phyloP scores from a whole-genome alignment of 1,284 basidiomycete genomes.

The Naganishia albida region DNA sequence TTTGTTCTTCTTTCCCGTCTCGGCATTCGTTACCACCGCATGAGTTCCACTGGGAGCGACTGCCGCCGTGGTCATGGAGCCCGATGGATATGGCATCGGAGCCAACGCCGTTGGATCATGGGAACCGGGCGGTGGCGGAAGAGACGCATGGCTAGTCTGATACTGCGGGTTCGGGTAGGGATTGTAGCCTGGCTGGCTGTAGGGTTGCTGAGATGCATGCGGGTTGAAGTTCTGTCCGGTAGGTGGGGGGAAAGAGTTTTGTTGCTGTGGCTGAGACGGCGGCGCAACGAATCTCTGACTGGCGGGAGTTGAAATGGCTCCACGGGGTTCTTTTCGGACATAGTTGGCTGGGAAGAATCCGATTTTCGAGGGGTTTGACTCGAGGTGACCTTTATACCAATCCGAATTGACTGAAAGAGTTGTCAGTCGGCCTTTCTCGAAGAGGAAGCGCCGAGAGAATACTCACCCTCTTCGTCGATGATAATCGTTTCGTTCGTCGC shows the following conservation, averaged over 20 bases:
- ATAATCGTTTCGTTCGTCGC: constrained; percentile 30
- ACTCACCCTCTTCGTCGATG: constrained; percentile 33
- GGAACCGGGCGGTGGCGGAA: not conserved
- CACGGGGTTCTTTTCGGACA: constrained; percentile 13
- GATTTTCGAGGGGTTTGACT: constrained; percentile 21
- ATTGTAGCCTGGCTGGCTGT: constrained; percentile 5
- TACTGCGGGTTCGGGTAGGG: constrained; percentile 9
- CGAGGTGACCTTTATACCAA: constrained; percentile 33
- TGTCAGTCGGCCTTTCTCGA: not conserved
- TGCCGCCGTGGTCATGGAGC: constrained; percentile 3
- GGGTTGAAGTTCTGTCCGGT: not conserved
- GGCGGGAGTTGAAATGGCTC: not conserved
- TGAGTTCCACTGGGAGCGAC: constrained; percentile 10
- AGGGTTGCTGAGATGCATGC: constrained; percentile 1
- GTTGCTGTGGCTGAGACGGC: not conserved
- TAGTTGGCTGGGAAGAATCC: constrained; percentile 35
- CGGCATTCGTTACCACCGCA: constrained; percentile 15
- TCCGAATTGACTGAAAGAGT: constrained; percentile 29
- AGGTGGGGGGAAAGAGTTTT: not conserved
- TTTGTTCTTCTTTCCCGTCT: constrained; percentile 13
- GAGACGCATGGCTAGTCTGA: constrained; percentile 4
- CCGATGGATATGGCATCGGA: constrained; percentile 5
- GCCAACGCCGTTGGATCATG: constrained; percentile 17
- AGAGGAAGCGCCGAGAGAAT: not conserved
- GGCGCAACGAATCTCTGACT: constrained; percentile 20